Conservation (phyloP, 176 grass and related monocot genomes). For the Musa beccarii region DNA sequence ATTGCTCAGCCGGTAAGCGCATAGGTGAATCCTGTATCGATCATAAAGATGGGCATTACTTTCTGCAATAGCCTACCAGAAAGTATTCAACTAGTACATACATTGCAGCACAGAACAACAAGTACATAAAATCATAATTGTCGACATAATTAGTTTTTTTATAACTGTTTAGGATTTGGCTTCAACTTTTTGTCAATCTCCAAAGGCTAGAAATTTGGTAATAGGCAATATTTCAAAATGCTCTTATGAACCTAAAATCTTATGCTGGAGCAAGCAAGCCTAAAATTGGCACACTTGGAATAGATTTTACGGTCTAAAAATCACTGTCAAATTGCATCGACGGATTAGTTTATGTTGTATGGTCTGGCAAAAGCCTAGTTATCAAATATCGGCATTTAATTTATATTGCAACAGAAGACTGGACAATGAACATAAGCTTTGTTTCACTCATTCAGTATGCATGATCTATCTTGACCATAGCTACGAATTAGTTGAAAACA, state of each 20-base stretch:
- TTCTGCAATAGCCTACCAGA: conserved; percentile 1
- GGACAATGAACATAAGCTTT: neutral
- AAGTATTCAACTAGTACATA: conserved; percentile 1
- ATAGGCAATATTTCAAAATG: no score
- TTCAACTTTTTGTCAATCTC: no score
- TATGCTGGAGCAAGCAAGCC: no score
- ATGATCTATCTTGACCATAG: neutral
- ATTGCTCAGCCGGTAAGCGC: conserved; percentile 67
- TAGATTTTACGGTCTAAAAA: no score
- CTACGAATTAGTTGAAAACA: neutral
- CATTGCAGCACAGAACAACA: neutral
- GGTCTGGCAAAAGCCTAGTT: neutral
- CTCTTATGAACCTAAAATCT: no score
- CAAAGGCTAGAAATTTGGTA: no score
- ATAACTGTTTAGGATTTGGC: no score
- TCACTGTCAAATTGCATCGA: neutral
- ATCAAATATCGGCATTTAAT: neutral
- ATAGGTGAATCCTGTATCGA: conserved; percentile 73
- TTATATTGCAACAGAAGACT: neutral
- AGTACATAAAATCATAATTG: no score
- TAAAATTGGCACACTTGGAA: no score
- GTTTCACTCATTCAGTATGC: neutral
- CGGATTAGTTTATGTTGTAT: neutral
- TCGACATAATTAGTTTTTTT: no score
- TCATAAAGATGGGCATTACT: neutral